Evolutionary conservation across 345 rosid species (phyloP), one percentile per base, ranked within the genome.

Genomic region (Mangifera indica): DNA sequence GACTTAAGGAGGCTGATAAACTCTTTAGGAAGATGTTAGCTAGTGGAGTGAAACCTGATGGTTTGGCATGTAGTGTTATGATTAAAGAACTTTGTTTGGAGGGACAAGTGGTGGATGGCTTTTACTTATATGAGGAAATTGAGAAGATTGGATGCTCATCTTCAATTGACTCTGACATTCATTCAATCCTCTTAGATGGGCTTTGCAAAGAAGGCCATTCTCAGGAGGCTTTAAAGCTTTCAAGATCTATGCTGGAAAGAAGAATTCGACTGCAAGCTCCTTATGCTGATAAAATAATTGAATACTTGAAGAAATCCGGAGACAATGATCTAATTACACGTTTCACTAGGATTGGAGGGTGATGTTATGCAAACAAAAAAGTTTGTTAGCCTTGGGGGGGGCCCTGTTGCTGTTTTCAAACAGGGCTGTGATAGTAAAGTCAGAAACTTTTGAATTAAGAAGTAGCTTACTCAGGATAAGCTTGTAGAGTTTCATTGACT

Each of bases 201-300:
- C 89, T 93, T 60, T 89, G 79, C 72, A 73, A 84, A 60, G 74
- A 75, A 24, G 69, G 78, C 53, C 70, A 79, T 76, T 75, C 72
- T n/a, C 71, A 66, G 67, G 97, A 93, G 86, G 93, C 97, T 73
- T 78, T 72, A 37, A 87, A 74, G 79, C 85, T 88, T 68, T 89
- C 76, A 13, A 85, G 82, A 71, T 80, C 63, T 1, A 85, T 91
- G 85, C 81, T 87, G 15, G 81, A 75, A 66, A 89, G 84, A 72
- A 72, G 89, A 76, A 72, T 87, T 61, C 66, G 62, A 49, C 60
- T 89, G 68, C 72, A 71, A 57, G 73, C 70, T 76, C 77, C 82
- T 67, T 74, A 81, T 69, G 76, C 65, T 17, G 84, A 74, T 49
- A 76, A 79, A 80, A 66, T 87, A 60, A 37, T 77, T 67, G 74